Conservation (phyloP, 140 eudicot genomes). For the Ambrosia hybrid region DNA sequence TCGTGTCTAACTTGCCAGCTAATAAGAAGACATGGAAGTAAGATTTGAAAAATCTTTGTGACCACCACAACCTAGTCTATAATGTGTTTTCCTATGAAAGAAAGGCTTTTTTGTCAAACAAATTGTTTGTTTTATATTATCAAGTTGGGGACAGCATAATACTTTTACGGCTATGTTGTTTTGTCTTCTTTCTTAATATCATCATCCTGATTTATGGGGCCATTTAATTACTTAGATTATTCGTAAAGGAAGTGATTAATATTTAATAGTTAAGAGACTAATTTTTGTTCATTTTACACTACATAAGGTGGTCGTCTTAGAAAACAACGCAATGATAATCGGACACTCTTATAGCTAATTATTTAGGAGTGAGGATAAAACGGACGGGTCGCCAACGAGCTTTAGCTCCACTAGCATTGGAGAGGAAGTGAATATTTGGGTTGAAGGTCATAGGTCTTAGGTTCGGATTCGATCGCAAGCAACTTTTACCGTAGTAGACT, state of each 20-base stretch:
- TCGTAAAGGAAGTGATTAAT: not conserved
- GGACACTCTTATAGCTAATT: too few relatives aligned
- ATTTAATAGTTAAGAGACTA: not conserved
- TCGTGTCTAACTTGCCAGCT: too few relatives aligned
- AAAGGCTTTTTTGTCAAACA: constrained; percentile 26
- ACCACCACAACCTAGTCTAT: constrained; percentile 13
- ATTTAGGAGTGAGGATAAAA: too few relatives aligned
- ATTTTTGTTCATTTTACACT: not conserved
- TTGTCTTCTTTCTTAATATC: constrained; percentile 13
- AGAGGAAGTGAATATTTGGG: too few relatives aligned
- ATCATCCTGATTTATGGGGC: not conserved
- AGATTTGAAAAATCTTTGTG: constrained; percentile 26
- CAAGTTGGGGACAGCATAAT: constrained; percentile 18
- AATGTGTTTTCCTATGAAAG: not conserved
- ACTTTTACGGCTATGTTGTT: constrained; percentile 20
- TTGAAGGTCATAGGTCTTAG: too few relatives aligned
- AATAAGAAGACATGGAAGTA: constrained; percentile 1
- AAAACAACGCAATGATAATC: too few relatives aligned
- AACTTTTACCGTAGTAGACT: too few relatives aligned
- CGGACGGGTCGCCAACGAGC: too few relatives aligned
- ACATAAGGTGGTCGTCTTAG: not conserved
- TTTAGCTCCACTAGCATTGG: too few relatives aligned
- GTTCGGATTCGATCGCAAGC: too few relatives aligned
- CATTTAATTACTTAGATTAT: not conserved
- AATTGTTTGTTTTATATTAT: constrained; percentile 25